Conservation (phyloP, 2,329 filamentous ascomycete genomes). For the Fusarium buharicum region DNA sequence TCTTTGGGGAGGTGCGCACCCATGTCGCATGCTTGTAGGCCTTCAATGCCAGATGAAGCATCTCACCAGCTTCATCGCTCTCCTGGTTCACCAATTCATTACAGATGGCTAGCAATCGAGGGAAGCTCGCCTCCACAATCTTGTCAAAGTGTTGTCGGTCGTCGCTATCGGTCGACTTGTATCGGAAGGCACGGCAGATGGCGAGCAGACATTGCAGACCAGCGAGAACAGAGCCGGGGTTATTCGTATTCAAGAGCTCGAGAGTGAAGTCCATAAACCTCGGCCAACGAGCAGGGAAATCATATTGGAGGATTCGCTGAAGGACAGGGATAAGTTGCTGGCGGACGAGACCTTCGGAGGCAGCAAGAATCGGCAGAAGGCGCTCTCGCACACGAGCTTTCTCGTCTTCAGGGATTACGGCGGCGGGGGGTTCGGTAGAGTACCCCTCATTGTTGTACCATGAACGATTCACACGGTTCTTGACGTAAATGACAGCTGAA, state of each 20-base stretch:
- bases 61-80: conserved; percentile 94
- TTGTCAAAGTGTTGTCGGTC: conserved; percentile 88
- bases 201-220: conserved; percentile 93
- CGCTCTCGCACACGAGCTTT: conserved; percentile 88
- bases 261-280: conserved; percentile 93
- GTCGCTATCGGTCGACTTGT: conserved; percentile 83
- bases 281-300: conserved; percentile 95
- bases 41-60: conserved; percentile 94
- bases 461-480: conserved; percentile 94
- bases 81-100: conserved; percentile 89
- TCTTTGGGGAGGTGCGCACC: conserved; percentile 58
- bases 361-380: conserved; percentile 87
- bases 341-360: conserved; percentile 82
- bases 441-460: conserved; percentile 85
- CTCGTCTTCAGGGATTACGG: conserved; percentile 85
- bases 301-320: conserved; percentile 94
- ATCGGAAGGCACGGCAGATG: conserved; percentile 94
- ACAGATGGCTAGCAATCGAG: conserved; percentile 85
- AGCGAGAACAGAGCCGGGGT: conserved; percentile 87
- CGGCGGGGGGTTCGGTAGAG: conserved; percentile 65
- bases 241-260: conserved; percentile 86
- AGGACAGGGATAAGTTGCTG: conserved; percentile 94
- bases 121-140: conserved; percentile 92
- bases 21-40: conserved; percentile 98
- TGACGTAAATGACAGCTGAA: conserved; percentile 93